These are phyloP conservation scores for Globisporangium parvum DNA, from an alignment of 352 stramenopile genomes.

Conservation along the genomic window DNA sequence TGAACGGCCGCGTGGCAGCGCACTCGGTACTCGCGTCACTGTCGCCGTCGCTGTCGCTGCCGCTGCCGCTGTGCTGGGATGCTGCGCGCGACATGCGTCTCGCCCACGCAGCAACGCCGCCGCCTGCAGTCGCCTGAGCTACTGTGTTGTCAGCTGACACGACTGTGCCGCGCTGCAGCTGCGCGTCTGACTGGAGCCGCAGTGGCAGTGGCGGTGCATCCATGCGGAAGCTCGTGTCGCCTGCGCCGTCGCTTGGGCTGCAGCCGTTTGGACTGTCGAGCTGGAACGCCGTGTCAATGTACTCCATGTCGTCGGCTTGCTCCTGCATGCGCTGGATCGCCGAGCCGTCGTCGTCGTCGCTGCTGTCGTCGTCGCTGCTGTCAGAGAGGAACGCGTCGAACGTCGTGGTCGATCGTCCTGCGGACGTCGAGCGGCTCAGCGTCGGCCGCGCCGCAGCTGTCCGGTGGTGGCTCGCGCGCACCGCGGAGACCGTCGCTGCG, in stretches of 20 bases:
- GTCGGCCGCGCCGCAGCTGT: neutral
- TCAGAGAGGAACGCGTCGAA: conserved; percentile 47
- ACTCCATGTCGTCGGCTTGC: conserved; percentile 43
- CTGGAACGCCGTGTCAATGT: conserved; percentile 27
- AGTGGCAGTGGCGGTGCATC: neutral
- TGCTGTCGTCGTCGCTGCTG: conserved; percentile 19
- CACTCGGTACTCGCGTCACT: neutral
- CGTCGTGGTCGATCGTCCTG: conserved; percentile 13
- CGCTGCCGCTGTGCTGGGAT: conserved; percentile 1
- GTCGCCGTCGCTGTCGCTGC: conserved; percentile 5
- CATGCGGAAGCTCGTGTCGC: conserved; percentile 6
- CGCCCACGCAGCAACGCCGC: neutral
- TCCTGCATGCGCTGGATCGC: conserved; percentile 36
- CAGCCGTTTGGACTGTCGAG: conserved; percentile 14
- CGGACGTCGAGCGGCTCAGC: conserved; percentile 13
- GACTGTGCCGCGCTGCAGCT: neutral
- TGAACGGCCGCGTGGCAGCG: neutral
- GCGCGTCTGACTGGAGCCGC: too few relatives aligned
- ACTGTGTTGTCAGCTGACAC: neutral
- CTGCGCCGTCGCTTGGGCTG: conserved; percentile 3
- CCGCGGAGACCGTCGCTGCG: neutral
- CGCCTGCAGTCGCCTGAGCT: neutral
- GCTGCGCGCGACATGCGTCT: conserved; percentile 1
- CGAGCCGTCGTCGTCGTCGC: conserved; percentile 22
- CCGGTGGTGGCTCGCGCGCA: neutral